These are phyloP conservation scores for Colletotrichum ledebouriae DNA, from an alignment of 2,329 filamentous ascomycete genomes.

Conservation along the genomic window DNA sequence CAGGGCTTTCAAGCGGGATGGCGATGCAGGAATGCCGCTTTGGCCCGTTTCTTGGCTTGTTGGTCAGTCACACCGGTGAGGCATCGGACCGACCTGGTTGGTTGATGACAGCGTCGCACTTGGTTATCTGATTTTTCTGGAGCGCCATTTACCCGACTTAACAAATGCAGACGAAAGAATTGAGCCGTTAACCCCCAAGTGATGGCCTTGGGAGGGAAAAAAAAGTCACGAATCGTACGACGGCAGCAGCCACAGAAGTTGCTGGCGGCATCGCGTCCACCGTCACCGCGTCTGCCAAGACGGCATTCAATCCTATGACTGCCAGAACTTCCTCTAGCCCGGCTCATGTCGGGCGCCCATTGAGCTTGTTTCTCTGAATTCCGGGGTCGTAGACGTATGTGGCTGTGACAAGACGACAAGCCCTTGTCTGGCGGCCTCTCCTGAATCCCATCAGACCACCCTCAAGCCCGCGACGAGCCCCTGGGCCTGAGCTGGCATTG, in stretches of 20 bases:
- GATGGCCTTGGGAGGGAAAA: background rate
- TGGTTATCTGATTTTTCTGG: slow-evolving; percentile 10
- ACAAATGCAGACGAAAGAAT: background rate
- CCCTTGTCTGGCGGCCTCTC: slow-evolving; percentile 3
- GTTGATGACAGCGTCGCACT: slow-evolving; percentile 10
- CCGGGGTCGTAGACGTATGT: background rate
- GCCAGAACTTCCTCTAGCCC: background rate
- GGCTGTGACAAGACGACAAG: background rate
- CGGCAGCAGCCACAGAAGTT: background rate
- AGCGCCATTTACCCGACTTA: slow-evolving; percentile 19
- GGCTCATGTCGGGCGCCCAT: background rate
- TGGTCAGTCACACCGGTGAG: slow-evolving; percentile 14
- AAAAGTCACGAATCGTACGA: slow-evolving; percentile 2
- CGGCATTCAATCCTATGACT: background rate
- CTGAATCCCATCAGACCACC: slow-evolving; percentile 5
- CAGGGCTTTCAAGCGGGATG: slow-evolving; percentile 10
- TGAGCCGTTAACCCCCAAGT: background rate
- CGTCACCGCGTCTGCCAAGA: background rate
- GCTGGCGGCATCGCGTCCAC: slow-evolving; percentile 20
- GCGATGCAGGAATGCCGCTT: slow-evolving; percentile 5
- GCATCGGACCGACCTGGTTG: slow-evolving; percentile 29
- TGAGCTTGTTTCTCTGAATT: background rate
- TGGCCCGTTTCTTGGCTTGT: background rate
- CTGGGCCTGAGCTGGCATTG: background rate
- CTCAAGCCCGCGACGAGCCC: background rate